These are phyloP conservation scores for Cryomyces minteri DNA, from an alignment of 495 filamentous ascomycete genomes.

Conservation along the genomic window DNA sequence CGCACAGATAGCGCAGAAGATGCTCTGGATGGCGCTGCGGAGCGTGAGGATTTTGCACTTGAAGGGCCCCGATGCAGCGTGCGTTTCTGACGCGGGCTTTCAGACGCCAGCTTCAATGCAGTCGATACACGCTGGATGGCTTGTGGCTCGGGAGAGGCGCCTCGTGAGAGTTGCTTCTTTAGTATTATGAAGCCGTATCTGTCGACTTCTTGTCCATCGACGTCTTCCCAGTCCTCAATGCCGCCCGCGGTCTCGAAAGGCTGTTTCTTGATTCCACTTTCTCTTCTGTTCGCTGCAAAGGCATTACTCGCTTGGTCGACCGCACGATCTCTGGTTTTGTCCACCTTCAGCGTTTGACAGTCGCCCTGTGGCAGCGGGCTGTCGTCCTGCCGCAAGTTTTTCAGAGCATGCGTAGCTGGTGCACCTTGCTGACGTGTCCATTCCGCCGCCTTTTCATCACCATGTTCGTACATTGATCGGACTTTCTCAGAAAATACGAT, in stretches of 20 bases:
- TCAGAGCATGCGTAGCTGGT: not conserved
- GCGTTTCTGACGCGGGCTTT: constrained; percentile 38
- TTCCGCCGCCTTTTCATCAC: constrained; percentile 34
- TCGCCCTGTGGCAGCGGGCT: not conserved
- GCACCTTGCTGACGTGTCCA: constrained; percentile 14
- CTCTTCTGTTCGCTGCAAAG: constrained; percentile 3
- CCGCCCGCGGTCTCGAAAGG: constrained; percentile 56
- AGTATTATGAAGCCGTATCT: constrained; percentile 80
- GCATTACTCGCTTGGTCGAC: constrained; percentile 3
- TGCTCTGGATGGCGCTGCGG: constrained; percentile 5
- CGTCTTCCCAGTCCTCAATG: constrained; percentile 87
- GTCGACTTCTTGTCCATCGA: constrained; percentile 77
- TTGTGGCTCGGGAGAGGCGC: constrained; percentile 21
- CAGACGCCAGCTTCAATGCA: constrained; percentile 40
- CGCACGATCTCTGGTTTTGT: not conserved
- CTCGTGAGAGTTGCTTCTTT: constrained; percentile 15
- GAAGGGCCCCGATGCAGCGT: constrained; percentile 33
- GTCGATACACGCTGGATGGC: constrained; percentile 50
- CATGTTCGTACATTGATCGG: constrained; percentile 78
- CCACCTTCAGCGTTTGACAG: not conserved
- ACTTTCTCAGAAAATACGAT: constrained; percentile 78
- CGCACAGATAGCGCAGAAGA: constrained; percentile 9
- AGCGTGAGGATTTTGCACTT: constrained; percentile 15
- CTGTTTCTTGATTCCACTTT: constrained; percentile 26
- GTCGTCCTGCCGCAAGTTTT: not conserved